Percentiles rank a stretch among this genome's conserved stretches.
Evolutionary conservation across 805 yeast genomes (phyloP).

Genomic region (Saturnispora kantuleensis): DNA sequence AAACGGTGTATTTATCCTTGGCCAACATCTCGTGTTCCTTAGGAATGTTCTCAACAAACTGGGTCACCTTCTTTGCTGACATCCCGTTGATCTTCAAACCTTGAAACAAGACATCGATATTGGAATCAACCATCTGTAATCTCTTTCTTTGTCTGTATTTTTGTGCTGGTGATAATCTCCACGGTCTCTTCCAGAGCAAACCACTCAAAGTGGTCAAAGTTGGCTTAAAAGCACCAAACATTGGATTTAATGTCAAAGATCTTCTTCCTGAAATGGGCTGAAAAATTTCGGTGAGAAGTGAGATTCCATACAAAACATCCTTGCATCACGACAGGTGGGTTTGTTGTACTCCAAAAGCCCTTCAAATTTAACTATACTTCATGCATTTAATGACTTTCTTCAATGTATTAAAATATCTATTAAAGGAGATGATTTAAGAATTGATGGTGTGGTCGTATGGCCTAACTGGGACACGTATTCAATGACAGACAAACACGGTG

Average conservation of each 20-base stretch:
- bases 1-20: conserved; percentile 79
- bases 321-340: too few species aligned
- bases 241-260: conserved; percentile 1
- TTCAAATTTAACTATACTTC: too few species aligned
- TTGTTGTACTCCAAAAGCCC: too few species aligned
- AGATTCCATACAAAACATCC: too few species aligned
- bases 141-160: conserved; percentile 80
- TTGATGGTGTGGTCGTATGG: too few species aligned
- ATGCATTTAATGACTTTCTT: too few species aligned
- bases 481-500: too few species aligned
- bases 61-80: conserved; percentile 26
- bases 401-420: too few species aligned
- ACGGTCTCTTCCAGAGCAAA: conserved; percentile 68
- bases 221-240: conserved; percentile 57
- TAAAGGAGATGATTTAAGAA: too few species aligned
- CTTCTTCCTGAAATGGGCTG: too few species aligned
- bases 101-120: conserved; percentile 52
- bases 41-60: conserved; percentile 47
- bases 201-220: conserved; percentile 56
- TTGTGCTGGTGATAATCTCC: conserved; percentile 70
- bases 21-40: conserved; percentile 74
- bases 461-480: too few species aligned
- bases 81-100: conserved; percentile 32
- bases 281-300: too few species aligned
- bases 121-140: conserved; percentile 71